Evolutionary conservation across 306 rosid genomes (phyloP), one percentile per base, ranked within the genome.

Genomic region (Quercus engelmannii): DNA sequence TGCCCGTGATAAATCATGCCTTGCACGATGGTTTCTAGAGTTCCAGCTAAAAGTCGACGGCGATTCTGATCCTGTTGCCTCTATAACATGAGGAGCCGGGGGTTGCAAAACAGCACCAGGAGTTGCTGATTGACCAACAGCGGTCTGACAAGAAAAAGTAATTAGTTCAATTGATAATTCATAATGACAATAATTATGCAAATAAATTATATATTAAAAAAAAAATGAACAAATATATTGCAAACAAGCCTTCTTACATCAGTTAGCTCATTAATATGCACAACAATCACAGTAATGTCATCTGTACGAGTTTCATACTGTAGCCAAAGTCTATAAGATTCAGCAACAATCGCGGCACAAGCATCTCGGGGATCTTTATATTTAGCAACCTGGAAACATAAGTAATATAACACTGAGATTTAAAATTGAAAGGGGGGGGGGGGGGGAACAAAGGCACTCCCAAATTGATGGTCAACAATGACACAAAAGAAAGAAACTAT

Each of bases 231-330:
- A 28, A 77, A 33, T 18, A 18, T 23, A 55, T 41, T 69, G 17
- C 73, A 65, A 51, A 61, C 26, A 78, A 78, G 80, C 41, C 51
- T 58, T 5, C 91, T 77, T 91, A 96, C 99, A 78, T 87, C 84
- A 75, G 87, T 90, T 69, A 96, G 90, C 61, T 97, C 99, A 79
- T 85, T 86, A 58, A 96, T 56, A 83, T 96, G 99, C 91, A 96
- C 98, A 83, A 96, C 89, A 5, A 96, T 93, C 82, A 96, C 87
- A 33, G 99, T 96, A 77, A 96, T 96, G 87, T 96, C 99, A 85
- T 96, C 99, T 46, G 99, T 96, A 76, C 99, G 99, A 81, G 99
- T 93, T 87, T 96, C 99, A 75, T 85, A 96, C 80, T 96, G 99
- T 38, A 96, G 91, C 99, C 99, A 96, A 73, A 89, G 99, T 55